These are phyloP conservation scores for Podospora comata DNA, from an alignment of 495 filamentous ascomycete genomes.

Conservation along the genomic window DNA sequence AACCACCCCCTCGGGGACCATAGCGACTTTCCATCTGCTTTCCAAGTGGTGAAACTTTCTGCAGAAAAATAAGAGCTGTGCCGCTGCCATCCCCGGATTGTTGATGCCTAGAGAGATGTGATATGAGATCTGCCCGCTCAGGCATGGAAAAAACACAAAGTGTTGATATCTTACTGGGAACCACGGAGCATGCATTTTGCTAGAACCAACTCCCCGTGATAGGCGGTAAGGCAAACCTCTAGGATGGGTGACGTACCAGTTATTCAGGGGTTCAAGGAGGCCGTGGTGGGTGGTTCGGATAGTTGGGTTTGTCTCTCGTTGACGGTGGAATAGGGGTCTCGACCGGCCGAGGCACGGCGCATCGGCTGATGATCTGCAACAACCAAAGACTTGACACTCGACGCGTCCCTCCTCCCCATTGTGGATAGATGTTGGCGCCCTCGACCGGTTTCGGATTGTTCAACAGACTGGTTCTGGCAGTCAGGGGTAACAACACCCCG, in stretches of 20 bases:
- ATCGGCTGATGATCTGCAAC: conserved; percentile 3
- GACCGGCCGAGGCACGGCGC: neutral
- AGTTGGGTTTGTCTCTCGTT: neutral
- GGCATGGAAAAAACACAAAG: neutral
- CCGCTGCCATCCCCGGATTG: neutral
- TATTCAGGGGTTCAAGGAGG: neutral
- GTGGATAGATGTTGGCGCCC: neutral
- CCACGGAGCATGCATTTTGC: neutral
- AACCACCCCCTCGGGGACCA: neutral
- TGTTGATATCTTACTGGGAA: neutral
- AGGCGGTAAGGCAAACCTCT: neutral
- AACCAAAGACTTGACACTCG: neutral
- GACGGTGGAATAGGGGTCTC: neutral
- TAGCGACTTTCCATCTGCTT: neutral
- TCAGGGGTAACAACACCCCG: neutral
- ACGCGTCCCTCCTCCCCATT: neutral
- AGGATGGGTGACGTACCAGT: neutral
- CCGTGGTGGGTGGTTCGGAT: neutral
- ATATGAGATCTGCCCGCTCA: neutral
- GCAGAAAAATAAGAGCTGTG: neutral
- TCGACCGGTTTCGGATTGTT: neutral
- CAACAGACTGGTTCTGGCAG: neutral
- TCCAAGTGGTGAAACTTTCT: neutral
- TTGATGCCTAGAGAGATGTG: neutral
- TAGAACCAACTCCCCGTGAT: neutral